Base-by-base conservation (phyloP, 495 filamentous ascomycete species). In the Penicillium cataractarum region DNA sequence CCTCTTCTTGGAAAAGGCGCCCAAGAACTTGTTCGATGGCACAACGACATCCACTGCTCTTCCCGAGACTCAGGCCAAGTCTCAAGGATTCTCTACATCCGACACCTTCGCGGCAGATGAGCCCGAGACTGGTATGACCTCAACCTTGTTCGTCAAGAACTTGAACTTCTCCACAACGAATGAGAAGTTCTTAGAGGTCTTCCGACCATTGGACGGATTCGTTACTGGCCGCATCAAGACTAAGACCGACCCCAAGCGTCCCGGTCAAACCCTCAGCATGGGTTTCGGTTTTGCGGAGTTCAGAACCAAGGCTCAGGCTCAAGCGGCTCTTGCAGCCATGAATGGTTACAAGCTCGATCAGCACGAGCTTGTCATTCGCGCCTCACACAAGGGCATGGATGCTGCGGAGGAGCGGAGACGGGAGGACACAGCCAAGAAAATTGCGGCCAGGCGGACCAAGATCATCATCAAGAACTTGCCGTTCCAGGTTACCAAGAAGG, bases 381-480 rank as follows among this genome's bases (percentile, higher is more conserved):
- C 89, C 31, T 93, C 92, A 26, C 92, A 97, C 73, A 91, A 88
- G 73, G 92, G 88, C 26, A 77, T 86, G 62, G 92, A 98, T 77
- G 92, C 92, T 6, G 93, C 91, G 0, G 91, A 95, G 70, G 91
- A 96, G 73, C 84, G 87, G 56, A 87, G 88, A 71, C 88, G 87
- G 62, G 88, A 92, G 60, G 93, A 97, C 66, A 85, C 83, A 21
- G 87, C 87, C 58, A 95, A 92, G 81, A 92, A 90, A 73, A 71
- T 84, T 17, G 85, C 88, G 4, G 84, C 83, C 26, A 85, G 86
- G 66, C 83, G 86, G 55, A 97, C 93, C 33, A 97, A 98, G 81
- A 88, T 99, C 68, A 90, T 98, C 74, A 91, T 99, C 81, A 98
- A 98, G 82, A 99, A 99, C 80, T 77, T 99, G 71, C 95, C 95